Evolutionary conservation across 2,329 filamentous ascomycete species (phyloP).

Genomic region (Trichoderma sp.): DNA sequence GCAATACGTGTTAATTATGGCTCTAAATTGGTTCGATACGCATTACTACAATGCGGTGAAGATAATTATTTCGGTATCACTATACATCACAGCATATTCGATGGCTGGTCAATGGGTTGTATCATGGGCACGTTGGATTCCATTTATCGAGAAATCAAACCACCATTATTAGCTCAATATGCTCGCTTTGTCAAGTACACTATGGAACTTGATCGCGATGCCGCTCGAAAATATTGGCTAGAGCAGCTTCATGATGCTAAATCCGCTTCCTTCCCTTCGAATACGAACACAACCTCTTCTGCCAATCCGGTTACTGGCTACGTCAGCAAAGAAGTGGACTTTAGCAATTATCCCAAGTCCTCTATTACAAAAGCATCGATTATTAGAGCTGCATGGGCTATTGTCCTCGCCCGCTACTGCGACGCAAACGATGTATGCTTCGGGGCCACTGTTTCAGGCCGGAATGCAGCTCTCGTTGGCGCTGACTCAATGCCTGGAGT

Average conservation of each 20-base stretch:
- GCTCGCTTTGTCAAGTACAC: constrained; percentile 6
- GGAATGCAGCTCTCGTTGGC: constrained; percentile 2
- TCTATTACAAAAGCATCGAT: constrained; percentile 21
- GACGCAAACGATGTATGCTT: constrained; percentile 23
- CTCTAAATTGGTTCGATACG: neutral
- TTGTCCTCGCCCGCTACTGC: constrained; percentile 22
- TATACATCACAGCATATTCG: constrained; percentile 16
- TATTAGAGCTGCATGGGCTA: constrained; percentile 26
- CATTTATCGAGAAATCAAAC: constrained; percentile 19
- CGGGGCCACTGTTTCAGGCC: constrained; percentile 24
- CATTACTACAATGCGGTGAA: neutral
- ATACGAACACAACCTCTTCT: neutral
- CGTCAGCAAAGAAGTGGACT: constrained; percentile 1
- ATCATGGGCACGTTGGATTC: neutral
- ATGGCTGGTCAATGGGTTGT: constrained; percentile 12
- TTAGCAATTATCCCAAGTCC: neutral
- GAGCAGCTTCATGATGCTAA: constrained; percentile 6
- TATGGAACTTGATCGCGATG: neutral
- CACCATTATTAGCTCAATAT: neutral
- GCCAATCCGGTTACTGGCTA: neutral
- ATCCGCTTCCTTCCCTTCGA: neutral
- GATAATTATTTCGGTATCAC: neutral
- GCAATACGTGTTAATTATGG: neutral
- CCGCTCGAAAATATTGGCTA: neutral
- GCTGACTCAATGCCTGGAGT: constrained; percentile 10